These are phyloP conservation scores for Xylaria intraflava DNA, from an alignment of 495 filamentous ascomycete genomes.

Conservation along the genomic window DNA sequence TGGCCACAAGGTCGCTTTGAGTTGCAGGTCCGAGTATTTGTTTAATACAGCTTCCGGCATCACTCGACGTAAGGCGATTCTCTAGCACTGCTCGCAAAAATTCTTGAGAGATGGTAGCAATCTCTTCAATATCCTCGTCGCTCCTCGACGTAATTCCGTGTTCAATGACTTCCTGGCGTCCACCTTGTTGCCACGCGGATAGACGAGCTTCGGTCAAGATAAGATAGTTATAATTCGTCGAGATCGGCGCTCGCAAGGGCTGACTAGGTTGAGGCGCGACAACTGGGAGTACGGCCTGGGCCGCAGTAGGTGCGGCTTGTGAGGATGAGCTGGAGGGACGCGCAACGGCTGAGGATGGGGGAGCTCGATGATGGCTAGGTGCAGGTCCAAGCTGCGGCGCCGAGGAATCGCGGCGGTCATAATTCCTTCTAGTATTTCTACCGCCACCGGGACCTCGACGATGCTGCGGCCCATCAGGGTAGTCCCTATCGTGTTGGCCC, in stretches of 20 bases:
- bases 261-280: conserved; percentile 16
- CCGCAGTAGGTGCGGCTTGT: conserved; percentile 20
- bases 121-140: conserved; percentile 56
- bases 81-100: conserved; percentile 67
- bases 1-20: conserved; percentile 36
- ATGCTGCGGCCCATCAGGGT: conserved; percentile 27
- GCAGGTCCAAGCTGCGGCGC: conserved; percentile 15
- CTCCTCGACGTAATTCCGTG: conserved; percentile 51
- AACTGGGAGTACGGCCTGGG: conserved; percentile 18
- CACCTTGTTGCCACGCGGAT: conserved; percentile 38
- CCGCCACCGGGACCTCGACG: conserved; percentile 33
- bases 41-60: conserved; percentile 66
- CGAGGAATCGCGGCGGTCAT: conserved; percentile 40
- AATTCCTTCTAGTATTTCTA: conserved; percentile 30
- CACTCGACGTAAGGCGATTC: conserved; percentile 53
- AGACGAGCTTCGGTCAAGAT: conserved; percentile 45
- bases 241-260: conserved; percentile 15
- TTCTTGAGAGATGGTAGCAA: conserved; percentile 78
- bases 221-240: conserved; percentile 40
- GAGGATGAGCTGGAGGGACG: conserved; percentile 43
- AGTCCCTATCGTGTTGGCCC: conserved; percentile 45
- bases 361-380: conserved; percentile 22
- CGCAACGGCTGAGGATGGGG: conserved; percentile 32
- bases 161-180: conserved; percentile 45
- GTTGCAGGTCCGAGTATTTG: conserved; percentile 61